Base-by-base conservation (phyloP, 208 protist species). In the Angomonas ambiguus region DNA sequence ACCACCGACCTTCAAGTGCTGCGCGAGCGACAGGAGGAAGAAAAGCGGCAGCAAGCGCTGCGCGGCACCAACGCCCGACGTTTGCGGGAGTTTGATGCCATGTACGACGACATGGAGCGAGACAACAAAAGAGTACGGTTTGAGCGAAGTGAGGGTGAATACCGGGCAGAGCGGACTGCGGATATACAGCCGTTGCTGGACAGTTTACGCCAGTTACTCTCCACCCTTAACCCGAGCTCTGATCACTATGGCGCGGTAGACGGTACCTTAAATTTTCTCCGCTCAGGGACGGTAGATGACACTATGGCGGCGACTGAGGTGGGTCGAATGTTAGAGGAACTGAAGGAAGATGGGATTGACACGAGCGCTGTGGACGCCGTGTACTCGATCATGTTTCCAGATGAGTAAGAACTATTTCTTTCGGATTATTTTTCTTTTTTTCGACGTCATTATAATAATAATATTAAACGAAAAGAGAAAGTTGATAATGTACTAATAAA, bases 221-320 rank as follows among this genome's bases (percentile, higher is more conserved):
- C 62, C 27, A 41, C 57, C 2, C 49, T 91, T 5, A 78, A 83
- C 1, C 74, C 71, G 67, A 59, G 72, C 11, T 67, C 80, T 0
- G 77, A 79, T 20, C 71, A 74, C 22, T 83, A 80, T 25, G 82
- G 79, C 1, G 71, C 74, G 1, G 80, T 95, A 10, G 61, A 83
- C 35, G 86, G 86, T 27, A 91, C 84, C 28, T 51, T 95, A 8
- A 74, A 79, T 24, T 92, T 90, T 38, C 48, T 92, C 24, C 35
- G 63, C 10, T 76, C 74, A 28, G 71, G 82, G 8, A 45, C 71
- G 33, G 87, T 89, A 0, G 38, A 45, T 16, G 38, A 45, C 38
- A 45, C 11, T 45, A 45, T 45, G 11, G 38, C 16, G 38, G 16
- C 16, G 38, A 45, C 8, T 8, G 38, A 45, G 38, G 38, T 45